These are phyloP conservation scores for Nicotiana undulata DNA, from an alignment of 257 asterid genomes.

Conservation along the genomic window DNA sequence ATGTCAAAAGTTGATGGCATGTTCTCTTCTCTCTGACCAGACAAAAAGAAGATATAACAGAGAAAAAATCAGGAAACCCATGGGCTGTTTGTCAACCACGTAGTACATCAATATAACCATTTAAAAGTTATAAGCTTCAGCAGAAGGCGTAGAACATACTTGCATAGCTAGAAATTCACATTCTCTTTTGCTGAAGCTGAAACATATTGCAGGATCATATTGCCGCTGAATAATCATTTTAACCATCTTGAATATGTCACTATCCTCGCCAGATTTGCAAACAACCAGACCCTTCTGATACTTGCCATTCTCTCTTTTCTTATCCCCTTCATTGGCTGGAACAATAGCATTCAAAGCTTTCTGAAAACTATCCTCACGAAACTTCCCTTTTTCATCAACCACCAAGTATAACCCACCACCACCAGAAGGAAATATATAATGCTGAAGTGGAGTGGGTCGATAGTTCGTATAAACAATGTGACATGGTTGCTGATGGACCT, in stretches of 20 bases:
- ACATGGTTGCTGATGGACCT: conserved; percentile 98
- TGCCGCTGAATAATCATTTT: conserved; percentile 90
- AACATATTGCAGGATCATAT: conserved; percentile 96
- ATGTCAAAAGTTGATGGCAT: neutral
- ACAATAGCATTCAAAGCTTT: conserved; percentile 79
- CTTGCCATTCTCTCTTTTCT: conserved; percentile 58
- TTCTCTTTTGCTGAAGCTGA: conserved; percentile 98
- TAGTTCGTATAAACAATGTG: conserved; percentile 95
- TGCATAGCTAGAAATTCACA: conserved; percentile 99
- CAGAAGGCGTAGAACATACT: conserved; percentile 28
- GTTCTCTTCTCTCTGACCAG: neutral
- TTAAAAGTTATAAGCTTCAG: neutral
- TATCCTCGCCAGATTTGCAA: conserved; percentile 80
- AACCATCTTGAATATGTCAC: conserved; percentile 95
- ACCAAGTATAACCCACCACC: conserved; percentile 89
- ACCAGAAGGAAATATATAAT: conserved; percentile 86
- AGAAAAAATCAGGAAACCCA: neutral
- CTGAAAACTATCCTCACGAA: conserved; percentile 95
- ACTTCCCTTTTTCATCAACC: conserved; percentile 90
- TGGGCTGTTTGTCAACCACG: neutral
- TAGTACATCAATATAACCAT: neutral
- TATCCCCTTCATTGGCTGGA: conserved; percentile 52
- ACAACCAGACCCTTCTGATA: conserved; percentile 62
- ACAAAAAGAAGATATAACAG: neutral
- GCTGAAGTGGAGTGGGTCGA: conserved; percentile 98